These are phyloP conservation scores for Andrographis paniculata DNA, from an alignment of 305 asterid species.

Conservation along the genomic window DNA sequence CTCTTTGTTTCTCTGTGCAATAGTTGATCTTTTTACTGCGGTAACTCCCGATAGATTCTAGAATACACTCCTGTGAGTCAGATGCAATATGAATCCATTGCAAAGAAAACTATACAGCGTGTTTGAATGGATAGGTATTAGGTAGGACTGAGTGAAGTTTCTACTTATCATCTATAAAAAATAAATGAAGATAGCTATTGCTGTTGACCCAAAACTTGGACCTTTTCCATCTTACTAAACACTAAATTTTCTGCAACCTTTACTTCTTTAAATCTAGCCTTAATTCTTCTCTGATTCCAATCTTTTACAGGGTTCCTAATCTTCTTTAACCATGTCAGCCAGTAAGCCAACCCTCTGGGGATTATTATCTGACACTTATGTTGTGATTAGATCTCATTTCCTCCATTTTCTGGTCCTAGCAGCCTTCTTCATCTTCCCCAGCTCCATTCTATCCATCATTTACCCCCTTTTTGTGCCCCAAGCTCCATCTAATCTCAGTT, in stretches of 20 bases:
- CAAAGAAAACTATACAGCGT: too few relatives aligned
- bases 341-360: conserved; percentile 37
- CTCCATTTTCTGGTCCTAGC: conserved; percentile 64
- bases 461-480: conserved; percentile 36
- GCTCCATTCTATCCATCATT: conserved; percentile 29
- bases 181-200: background rate
- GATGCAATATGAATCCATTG: too few relatives aligned
- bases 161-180: background rate
- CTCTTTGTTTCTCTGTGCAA: too few relatives aligned
- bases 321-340: conserved; percentile 23
- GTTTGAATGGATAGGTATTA: too few relatives aligned
- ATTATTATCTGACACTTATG: conserved; percentile 47
- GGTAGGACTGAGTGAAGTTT: too few relatives aligned
- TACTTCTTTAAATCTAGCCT: background rate
- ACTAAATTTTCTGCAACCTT: background rate
- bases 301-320: background rate
- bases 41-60: too few relatives aligned
- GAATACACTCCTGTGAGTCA: too few relatives aligned
- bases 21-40: too few relatives aligned
- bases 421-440: conserved; percentile 54
- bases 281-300: background rate
- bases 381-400: conserved; percentile 50
- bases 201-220: background rate
- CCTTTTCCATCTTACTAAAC: background rate
- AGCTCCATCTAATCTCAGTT: conserved; percentile 17